A percentile compares a stretch with the other conserved stretches of the same genome.
These are phyloP conservation scores for Anisodus tanguticus DNA, from an alignment of 257 asterid genomes.

Conservation along the genomic window DNA sequence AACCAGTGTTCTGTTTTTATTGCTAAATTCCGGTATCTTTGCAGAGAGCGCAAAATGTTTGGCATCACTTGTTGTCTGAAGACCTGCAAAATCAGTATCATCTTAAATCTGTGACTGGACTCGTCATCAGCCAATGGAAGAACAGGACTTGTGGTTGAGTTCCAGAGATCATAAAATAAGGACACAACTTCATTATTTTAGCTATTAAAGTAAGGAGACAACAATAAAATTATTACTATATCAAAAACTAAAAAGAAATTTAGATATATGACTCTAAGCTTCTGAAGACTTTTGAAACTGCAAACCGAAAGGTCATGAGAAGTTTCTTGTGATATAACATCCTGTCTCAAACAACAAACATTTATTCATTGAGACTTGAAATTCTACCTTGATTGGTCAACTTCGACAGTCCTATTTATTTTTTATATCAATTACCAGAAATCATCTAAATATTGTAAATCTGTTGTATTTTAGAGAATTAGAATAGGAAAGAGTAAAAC, in stretches of 20 bases:
- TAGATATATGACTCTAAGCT: not conserved
- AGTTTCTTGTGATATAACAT: not conserved
- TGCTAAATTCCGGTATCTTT: conserved; percentile 87
- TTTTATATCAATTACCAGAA: not conserved
- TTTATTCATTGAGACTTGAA: not conserved
- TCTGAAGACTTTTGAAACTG: not conserved
- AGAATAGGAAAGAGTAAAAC: not conserved
- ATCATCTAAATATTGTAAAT: not conserved
- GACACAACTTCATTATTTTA: not conserved
- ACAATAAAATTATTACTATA: not conserved
- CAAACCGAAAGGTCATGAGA: not conserved
- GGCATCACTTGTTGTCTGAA: conserved; percentile 86
- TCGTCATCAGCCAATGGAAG: not conserved
- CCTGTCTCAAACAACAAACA: not conserved
- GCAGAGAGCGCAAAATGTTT: conserved; percentile 91
- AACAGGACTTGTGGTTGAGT: not conserved
- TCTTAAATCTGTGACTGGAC: not conserved
- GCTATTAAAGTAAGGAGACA: no score
- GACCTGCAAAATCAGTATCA: conserved; percentile 55
- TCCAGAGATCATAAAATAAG: not conserved
- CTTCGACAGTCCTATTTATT: no score
- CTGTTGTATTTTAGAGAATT: not conserved
- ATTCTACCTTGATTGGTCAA: not conserved
- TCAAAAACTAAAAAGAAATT: not conserved
- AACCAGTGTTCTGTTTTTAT: conserved; percentile 86